Evolutionary conservation across 495 filamentous ascomycete genomes (phyloP).

Genomic region (Daldinia grandis): DNA sequence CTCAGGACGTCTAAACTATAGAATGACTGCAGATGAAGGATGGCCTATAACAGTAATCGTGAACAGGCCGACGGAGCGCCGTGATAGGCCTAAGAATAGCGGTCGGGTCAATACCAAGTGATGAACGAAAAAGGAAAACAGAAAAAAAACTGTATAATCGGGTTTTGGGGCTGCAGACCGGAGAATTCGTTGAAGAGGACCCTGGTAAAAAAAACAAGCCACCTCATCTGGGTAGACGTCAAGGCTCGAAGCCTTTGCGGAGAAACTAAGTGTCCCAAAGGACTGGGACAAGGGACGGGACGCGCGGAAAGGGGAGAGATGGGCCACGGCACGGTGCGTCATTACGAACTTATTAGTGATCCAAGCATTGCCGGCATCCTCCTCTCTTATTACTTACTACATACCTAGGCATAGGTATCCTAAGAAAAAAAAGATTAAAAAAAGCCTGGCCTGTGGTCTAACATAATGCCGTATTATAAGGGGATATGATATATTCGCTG

Average conservation of each 20-base stretch:
- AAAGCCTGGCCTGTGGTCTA: slow-evolving; percentile 10
- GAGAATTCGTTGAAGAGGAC: slow-evolving; percentile 5
- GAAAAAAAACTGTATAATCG: not conserved
- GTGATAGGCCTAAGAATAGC: slow-evolving; percentile 28
- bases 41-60: slow-evolving; percentile 26
- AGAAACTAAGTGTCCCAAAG: slow-evolving; percentile 28
- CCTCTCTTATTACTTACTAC: no score
- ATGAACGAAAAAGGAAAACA: no score
- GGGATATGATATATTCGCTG: slow-evolving; percentile 30
- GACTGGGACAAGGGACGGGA: slow-evolving; percentile 36
- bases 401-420: slow-evolving; percentile 4
- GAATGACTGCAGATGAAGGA: slow-evolving; percentile 39
- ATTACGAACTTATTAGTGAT: slow-evolving; percentile 12
- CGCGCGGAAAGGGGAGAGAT: slow-evolving; percentile 31
- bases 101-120: slow-evolving; percentile 29
- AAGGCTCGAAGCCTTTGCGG: slow-evolving; percentile 21
- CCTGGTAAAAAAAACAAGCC: not conserved
- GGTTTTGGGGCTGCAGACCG: not conserved
- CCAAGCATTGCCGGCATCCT: slow-evolving; percentile 23
- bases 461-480: slow-evolving; percentile 26
- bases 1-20: slow-evolving; percentile 34
- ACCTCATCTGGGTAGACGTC: slow-evolving; percentile 8
- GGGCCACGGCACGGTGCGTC: slow-evolving; percentile 31
- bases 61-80: slow-evolving; percentile 32
- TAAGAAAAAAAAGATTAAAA: no score